Percentiles rank a stretch among this genome's conserved stretches.
These are phyloP conservation scores for Guadua angustifolia DNA, from an alignment of 176 grass and related monocot species.

Conservation along the genomic window DNA sequence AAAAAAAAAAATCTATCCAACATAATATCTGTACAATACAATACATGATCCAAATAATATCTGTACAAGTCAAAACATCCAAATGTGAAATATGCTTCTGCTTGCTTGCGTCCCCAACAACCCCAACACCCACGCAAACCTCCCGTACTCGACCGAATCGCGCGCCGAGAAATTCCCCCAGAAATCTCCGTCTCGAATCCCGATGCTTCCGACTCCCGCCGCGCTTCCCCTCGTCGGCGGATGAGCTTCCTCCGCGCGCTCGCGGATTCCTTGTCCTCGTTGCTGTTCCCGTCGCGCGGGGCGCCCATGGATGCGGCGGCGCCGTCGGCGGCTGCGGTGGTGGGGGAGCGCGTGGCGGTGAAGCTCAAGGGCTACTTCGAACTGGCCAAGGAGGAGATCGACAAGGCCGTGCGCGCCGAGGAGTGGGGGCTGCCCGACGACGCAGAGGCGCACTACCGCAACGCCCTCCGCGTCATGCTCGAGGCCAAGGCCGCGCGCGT, in stretches of 20 bases:
- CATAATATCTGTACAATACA: too few relatives aligned
- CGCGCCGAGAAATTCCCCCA: not conserved
- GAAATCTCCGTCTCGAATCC: not conserved
- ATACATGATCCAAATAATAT: too few relatives aligned
- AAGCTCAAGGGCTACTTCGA: slow-evolving; percentile 97
- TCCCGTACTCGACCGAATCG: not conserved
- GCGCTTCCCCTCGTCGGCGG: not conserved
- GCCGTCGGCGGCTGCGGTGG: slow-evolving; percentile 55
- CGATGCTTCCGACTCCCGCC: not conserved
- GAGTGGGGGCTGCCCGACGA: slow-evolving; percentile 82
- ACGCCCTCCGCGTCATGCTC: slow-evolving; percentile 76
- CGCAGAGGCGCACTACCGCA: slow-evolving; percentile 77
- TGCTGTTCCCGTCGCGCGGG: not conserved
- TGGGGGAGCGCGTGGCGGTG: slow-evolving; percentile 78
- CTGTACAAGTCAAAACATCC: too few relatives aligned
- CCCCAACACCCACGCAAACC: slow-evolving; percentile 36
- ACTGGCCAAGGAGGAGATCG: slow-evolving; percentile 94
- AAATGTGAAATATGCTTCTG: too few relatives aligned
- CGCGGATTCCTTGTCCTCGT: slow-evolving; percentile 57
- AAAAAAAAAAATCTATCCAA: too few relatives aligned
- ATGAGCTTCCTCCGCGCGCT: slow-evolving; percentile 73
- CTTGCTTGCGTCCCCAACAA: slow-evolving; percentile 8
- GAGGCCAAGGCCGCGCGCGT: slow-evolving; percentile 89
- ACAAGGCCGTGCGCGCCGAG: slow-evolving; percentile 91
- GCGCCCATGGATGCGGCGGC: slow-evolving; percentile 40